Base-by-base conservation (phyloP, 2,329 filamentous ascomycete species). In the Endocalyx cinctus region DNA sequence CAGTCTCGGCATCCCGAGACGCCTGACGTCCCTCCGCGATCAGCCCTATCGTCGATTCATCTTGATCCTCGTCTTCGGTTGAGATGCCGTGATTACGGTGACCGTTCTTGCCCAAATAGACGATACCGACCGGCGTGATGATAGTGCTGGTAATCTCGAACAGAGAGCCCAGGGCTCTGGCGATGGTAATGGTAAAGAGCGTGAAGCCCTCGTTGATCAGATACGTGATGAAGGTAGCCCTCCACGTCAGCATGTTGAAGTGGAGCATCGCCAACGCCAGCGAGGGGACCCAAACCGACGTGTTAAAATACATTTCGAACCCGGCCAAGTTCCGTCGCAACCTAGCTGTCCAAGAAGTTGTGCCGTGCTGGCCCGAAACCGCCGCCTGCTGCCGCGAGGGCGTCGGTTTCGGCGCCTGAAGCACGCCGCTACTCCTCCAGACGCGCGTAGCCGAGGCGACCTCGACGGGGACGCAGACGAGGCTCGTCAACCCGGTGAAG, bases 111-210 rank as follows among this genome's bases (percentile, higher is more conserved):
- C 51, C 53, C 27, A 63, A 43, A 31, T 57, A 55, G 10, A 56
- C 54, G 51, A 76, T 70, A 5, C 70, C 57, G 12, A 60, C 48
- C 0, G 73, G 72, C 1, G 71, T 72, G 6, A 70, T 54, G 45
- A 71, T 63, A 3, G 73, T 77, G 10, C 70, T 70, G 12, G 62
- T 67, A 10, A 77, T 59, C 44, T 77, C 73, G n/a, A 72, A 63
- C 6, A 64, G 29, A 5, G 70, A 69, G 4, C 70, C 66, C 13
- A 60, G 56, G 6, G 66, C 65, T 22, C 69, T 57, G 36, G 67
- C 64, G 20, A 62, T 45, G 3, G 67, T 73, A 19, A 77, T 66
- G 5, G 62, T 48, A 7, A 65, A 54, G 4, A 72, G 58, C 0
- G 55, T 69, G 38, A 71, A 72, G 0, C 69, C 69, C 4, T 61